Base-by-base conservation (phyloP, 2,329 filamentous ascomycete genomes). In the Trichoderma harzianum region DNA sequence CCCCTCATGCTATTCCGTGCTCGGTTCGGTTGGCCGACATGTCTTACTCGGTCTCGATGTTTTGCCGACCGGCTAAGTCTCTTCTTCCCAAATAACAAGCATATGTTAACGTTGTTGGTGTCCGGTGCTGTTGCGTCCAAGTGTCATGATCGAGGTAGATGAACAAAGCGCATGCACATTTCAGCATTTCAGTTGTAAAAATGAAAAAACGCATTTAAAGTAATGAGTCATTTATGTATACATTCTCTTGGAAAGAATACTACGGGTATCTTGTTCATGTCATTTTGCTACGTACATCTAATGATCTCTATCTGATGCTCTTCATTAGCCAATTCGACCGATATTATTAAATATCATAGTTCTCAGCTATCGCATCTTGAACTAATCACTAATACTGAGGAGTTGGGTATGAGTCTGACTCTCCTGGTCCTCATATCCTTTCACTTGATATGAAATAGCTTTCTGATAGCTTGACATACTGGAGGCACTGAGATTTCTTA, bases 211-310 rank as follows among this genome's bases (percentile, higher is more conserved):
- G 16, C 0, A n/a, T 43, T 2, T n/a, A n/a, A n/a, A 10, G 0
- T n/a, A 2, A 5, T 3, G 16, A 3, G 39, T 10, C 3, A 43
- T 0, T 43, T 43, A 43, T 43, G 0, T 2, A 10, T 43, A n/a
- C 0, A n/a, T n/a, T n/a, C 1, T 2, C 3, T 43, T n/a, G 3
- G 39, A 43, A 3, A n/a, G 0, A 43, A n/a, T 43, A n/a, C 0
- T 0, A 0, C 36, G 16, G 10, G 7, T 43, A 43, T n/a, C 2
- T 5, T 0, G 7, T n/a, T n/a, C 16, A 43, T n/a, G 39, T 43
- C 2, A n/a, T 43, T 43, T n/a, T 43, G 7, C 0, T 2, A 10
- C 7, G 5, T 43, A 1, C 2, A 43, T 43, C 39, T 43, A 39
- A 39, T 10, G 5, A n/a, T 5, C 39, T n/a, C 39, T 3, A n/a